These are phyloP conservation scores for Claviceps quebecensis DNA, from an alignment of 2,329 filamentous ascomycete genomes.

Conservation along the genomic window DNA sequence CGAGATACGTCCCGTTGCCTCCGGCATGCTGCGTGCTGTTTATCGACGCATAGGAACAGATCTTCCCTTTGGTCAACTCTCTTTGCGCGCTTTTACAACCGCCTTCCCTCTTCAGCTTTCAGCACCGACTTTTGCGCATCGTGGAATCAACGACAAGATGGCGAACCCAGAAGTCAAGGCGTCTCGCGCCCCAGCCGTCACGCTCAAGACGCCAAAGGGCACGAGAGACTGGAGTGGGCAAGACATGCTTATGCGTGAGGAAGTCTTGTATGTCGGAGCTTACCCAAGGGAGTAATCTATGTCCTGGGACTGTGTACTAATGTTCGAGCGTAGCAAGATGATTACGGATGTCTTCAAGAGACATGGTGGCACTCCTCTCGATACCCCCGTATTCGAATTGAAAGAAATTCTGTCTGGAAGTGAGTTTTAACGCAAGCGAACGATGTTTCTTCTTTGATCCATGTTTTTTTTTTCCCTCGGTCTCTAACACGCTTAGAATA, in stretches of 20 bases:
- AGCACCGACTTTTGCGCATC: not conserved
- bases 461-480: not conserved
- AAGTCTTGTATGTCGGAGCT: constrained; percentile 43
- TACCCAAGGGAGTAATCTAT: not conserved
- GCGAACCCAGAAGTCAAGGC: constrained; percentile 15
- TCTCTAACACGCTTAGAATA: constrained; percentile 37
- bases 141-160: constrained; percentile 13
- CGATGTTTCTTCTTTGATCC: not conserved
- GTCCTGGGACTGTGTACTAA: not conserved
- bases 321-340: constrained; percentile 25
- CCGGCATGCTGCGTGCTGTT: constrained; percentile 10
- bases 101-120: not conserved
- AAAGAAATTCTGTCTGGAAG: constrained; percentile 72
- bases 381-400: constrained; percentile 75
- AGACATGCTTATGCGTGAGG: constrained; percentile 68
- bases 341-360: constrained; percentile 72
- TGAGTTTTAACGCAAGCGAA: not conserved
- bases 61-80: not conserved
- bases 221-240: constrained; percentile 75
- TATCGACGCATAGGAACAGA: constrained; percentile 5
- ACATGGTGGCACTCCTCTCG: constrained; percentile 66
- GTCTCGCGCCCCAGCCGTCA: constrained; percentile 32
- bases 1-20: constrained; percentile 1
- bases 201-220: constrained; percentile 78
- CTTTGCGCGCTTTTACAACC: constrained; percentile 3